phyloP scores from a whole-genome alignment of 371 early-diverging fungal genomes.

The Mortierella sp. region DNA sequence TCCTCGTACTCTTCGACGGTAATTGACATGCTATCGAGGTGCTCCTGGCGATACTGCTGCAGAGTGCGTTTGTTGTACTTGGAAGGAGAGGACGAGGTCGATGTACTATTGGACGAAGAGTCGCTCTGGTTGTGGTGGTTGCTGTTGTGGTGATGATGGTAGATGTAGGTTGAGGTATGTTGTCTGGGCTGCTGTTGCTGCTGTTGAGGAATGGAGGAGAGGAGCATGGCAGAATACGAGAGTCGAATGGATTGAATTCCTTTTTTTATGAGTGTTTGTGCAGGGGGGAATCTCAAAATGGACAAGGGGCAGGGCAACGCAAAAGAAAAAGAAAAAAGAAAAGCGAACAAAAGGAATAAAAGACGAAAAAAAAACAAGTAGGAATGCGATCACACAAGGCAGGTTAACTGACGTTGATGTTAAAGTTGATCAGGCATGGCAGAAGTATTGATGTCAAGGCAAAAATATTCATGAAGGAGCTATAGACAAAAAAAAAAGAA shows the following conservation, averaged over 20 bases:
- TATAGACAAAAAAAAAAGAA: background rate
- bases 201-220: constrained; percentile 45
- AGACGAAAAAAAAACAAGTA: background rate
- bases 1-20: constrained; percentile 82
- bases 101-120: constrained; percentile 15
- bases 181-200: constrained; percentile 43
- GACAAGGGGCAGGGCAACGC: background rate
- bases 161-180: constrained; percentile 33
- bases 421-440: constrained; percentile 8
- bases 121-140: constrained; percentile 17
- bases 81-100: constrained; percentile 41
- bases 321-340: background rate
- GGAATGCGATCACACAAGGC: background rate
- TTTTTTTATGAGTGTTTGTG: background rate
- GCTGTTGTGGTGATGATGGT: constrained; percentile 28
- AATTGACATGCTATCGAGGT: constrained; percentile 55
- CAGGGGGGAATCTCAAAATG: background rate
- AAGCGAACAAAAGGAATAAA: constrained; percentile 4
- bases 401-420: background rate
- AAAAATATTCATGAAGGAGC: background rate
- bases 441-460: background rate
- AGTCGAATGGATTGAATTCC: constrained; percentile 12
- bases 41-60: constrained; percentile 53
- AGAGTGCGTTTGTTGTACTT: constrained; percentile 51
- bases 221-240: constrained; percentile 28